A percentile compares a stretch with the other conserved stretches of the same genome.
Conservation (phyloP, 2,329 filamentous ascomycete species). For the Trichoderma sp. region DNA sequence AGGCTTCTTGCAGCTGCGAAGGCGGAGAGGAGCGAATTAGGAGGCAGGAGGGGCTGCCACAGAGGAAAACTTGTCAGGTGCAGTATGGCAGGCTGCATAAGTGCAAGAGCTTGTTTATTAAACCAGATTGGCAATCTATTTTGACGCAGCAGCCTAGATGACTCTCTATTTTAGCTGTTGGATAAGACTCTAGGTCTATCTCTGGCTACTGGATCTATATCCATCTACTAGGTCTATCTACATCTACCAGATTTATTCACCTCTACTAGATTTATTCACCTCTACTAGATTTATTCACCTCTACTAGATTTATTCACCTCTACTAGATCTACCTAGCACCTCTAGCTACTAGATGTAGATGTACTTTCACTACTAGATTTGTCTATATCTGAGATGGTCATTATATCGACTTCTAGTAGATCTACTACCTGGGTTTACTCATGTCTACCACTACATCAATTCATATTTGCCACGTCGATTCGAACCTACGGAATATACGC, state of each 20-base stretch:
- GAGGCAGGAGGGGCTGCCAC: not conserved
- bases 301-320: too few relatives aligned
- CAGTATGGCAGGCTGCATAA: not conserved
- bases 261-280: too few relatives aligned
- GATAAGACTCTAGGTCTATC: not conserved
- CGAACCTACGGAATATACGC: not conserved
- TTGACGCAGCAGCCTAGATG: not conserved
- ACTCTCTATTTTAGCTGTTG: not conserved
- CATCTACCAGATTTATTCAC: too few relatives aligned
- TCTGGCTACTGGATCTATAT: not conserved
- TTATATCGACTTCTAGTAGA: not conserved
- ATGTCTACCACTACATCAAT: not conserved
- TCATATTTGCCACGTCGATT: not conserved
- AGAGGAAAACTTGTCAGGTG: not conserved
- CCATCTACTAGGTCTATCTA: not conserved
- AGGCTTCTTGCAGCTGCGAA: conserved; percentile 12
- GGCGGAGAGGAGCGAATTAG: not conserved
- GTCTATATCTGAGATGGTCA: not conserved
- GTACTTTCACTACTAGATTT: not conserved
- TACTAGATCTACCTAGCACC: too few relatives aligned
- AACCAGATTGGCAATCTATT: not conserved
- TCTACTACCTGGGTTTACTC: not conserved
- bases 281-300: too few relatives aligned
- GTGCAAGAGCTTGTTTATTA: not conserved
- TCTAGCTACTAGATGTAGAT: not conserved